Conservation (phyloP, 192 early-diverging fungal species). For the Coemansia sp. region DNA sequence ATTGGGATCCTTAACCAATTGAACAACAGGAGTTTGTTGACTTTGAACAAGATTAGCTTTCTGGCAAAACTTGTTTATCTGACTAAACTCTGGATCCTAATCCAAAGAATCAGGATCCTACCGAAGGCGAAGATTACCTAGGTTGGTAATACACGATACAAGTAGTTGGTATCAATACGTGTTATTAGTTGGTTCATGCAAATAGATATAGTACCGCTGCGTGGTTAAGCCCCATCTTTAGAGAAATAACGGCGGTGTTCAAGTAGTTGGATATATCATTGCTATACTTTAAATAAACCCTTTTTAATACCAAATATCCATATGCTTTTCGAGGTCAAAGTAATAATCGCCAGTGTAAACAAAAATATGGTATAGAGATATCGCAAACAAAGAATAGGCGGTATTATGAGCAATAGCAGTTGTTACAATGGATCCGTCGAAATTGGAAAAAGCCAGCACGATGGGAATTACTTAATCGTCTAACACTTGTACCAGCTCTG, state of each 20-base stretch:
- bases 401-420: neutral
- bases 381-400: neutral
- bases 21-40: too few species aligned
- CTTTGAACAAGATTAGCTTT: too few species aligned
- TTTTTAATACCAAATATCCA: neutral
- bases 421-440: neutral
- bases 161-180: too few species aligned
- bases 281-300: neutral
- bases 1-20: too few species aligned
- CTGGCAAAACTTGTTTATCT: too few species aligned
- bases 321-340: neutral
- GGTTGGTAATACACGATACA: too few species aligned
- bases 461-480: neutral
- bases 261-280: neutral
- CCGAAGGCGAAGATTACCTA: too few species aligned
- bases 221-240: neutral
- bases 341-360: neutral
- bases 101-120: too few species aligned
- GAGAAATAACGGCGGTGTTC: neutral
- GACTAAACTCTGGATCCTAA: too few species aligned
- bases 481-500: neutral
- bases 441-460: neutral
- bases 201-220: too few species aligned
- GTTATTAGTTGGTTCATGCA: too few species aligned
- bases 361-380: neutral